Conservation (phyloP, 2,329 filamentous ascomycete species). For the Coniochaeta sp. region DNA sequence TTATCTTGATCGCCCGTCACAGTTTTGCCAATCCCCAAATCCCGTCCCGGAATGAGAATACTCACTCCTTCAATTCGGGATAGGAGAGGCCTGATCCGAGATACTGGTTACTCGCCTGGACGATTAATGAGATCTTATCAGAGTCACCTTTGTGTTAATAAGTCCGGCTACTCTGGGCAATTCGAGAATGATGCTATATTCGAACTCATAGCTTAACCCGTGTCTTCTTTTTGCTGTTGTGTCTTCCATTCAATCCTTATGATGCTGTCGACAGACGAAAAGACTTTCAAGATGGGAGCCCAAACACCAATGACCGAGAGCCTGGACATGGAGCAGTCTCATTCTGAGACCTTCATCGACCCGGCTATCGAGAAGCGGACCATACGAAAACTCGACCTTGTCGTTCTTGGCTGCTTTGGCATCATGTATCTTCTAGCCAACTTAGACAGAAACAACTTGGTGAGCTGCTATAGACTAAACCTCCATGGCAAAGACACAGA, state of each 20-base stretch:
- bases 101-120: background rate
- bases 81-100: background rate
- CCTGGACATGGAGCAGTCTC: conserved; percentile 2
- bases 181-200: background rate
- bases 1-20: too few species aligned
- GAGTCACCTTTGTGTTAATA: background rate
- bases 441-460: conserved; percentile 20
- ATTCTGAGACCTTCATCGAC: conserved; percentile 6
- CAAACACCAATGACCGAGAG: background rate
- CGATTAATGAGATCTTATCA: background rate
- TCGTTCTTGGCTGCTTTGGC: conserved; percentile 9
- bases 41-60: background rate
- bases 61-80: background rate
- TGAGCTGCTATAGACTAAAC: background rate
- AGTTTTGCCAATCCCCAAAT: too few species aligned
- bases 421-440: conserved; percentile 23
- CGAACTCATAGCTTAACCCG: background rate
- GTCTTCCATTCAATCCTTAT: background rate
- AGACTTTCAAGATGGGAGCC: background rate
- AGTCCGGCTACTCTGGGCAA: background rate
- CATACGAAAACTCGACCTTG: conserved; percentile 6
- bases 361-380: conserved; percentile 5
- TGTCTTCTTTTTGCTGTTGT: background rate
- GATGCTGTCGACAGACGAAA: background rate
- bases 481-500: conserved; percentile 15